phyloP scores from a whole-genome alignment of 2,329 filamentous ascomycete genomes.

The Apiospora malaysiana region DNA sequence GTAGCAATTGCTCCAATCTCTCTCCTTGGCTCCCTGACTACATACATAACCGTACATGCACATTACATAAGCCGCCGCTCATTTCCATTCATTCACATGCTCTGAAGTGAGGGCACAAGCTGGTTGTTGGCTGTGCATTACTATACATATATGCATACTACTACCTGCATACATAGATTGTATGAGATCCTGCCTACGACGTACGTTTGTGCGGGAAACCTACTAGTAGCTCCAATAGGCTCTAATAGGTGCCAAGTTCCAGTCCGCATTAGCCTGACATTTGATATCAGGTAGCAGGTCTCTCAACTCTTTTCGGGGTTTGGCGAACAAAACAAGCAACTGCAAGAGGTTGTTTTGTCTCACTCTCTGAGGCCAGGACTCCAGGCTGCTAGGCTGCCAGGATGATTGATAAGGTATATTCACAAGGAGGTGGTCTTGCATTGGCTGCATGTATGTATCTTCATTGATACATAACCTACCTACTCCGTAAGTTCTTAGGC shows the following conservation, averaged over 20 bases:
- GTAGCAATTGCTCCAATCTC: slow-evolving; percentile 13
- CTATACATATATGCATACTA: background rate
- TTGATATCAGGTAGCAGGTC: slow-evolving; percentile 3
- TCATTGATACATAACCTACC: slow-evolving; percentile 2
- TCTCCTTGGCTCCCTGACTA: background rate
- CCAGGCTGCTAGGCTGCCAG: background rate
- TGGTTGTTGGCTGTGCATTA: background rate
- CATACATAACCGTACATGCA: too few relatives aligned
- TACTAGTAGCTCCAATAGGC: background rate
- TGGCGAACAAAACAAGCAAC: slow-evolving; percentile 10
- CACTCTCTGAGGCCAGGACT: background rate
- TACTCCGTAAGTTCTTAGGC: background rate
- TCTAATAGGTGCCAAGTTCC: slow-evolving; percentile 11
- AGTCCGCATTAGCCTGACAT: slow-evolving; percentile 6
- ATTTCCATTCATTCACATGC: background rate
- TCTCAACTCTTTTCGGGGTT: background rate
- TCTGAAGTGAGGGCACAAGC: background rate
- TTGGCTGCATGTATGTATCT: background rate
- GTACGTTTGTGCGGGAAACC: background rate
- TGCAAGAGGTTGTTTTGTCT: background rate
- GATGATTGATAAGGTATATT: background rate
- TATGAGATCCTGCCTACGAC: background rate
- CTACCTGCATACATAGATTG: background rate
- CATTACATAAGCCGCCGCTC: slow-evolving; percentile 4
- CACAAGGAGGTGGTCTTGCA: background rate